Base-by-base conservation (phyloP, 2,329 filamentous ascomycete species). In the Lecanicillium sp. region DNA sequence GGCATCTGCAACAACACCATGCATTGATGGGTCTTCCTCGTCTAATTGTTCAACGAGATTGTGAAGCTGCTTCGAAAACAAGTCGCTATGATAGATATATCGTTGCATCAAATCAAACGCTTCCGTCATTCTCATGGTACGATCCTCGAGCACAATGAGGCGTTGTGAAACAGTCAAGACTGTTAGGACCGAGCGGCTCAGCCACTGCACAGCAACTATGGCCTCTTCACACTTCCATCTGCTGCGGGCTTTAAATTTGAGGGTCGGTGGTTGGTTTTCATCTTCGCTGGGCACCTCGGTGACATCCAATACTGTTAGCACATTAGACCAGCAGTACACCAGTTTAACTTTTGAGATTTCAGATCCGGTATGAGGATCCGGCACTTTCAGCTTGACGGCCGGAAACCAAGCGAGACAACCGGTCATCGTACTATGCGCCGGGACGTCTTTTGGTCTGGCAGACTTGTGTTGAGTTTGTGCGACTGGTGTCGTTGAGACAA, bases 341-440 rank as follows among this genome's bases (percentile, higher is more conserved):
- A 98, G 73, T 59, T 98, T 96, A 28, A 83, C 84, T 53, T 80
- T 83, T 14, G 85, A 89, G 9, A 81, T 71, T 7, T 80, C 75
- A 50, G 79, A 83, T 5, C 78, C 79, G 1, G 75, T 78, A 33
- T 75, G 70, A 2, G 75, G 67, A 45, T 87, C 80, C 9, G 78
- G 74, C 13, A 78, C 75, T 59, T 96, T 96, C 31, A 98, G 68
- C 54, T 85, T 92, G 33, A 98, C 92, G 2, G 89, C 88, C 3
- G 92, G 92, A 55, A 98, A 98, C 92, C 92, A 98, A 25, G 92
- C 88, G 35, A 98, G 63, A 51, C 90, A 95, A 3, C 90, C 94
- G 35, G 85, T 95, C 73, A 98, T 80, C 14, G 90, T 81, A 54
- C 88, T 86, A 56, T 98, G 90, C 2, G 86, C 85, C 19, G 80